Percentiles rank a stretch among this genome's conserved stretches.
Conservation (phyloP, 2,329 filamentous ascomycete species). For the Cyphellophora attinorum region DNA sequence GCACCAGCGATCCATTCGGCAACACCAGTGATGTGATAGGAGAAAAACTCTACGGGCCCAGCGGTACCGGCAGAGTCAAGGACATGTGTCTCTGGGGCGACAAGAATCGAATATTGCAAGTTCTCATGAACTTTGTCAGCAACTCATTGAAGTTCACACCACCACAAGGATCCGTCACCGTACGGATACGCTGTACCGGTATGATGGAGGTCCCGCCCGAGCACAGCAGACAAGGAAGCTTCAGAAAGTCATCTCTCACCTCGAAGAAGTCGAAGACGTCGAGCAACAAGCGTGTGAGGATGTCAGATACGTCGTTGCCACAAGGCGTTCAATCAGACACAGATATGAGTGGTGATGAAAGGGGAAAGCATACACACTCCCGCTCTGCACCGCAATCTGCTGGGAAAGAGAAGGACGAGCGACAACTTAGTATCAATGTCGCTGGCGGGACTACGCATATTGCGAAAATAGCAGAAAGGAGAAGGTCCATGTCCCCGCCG, state of each 20-base stretch:
- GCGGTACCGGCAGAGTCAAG: conserved; percentile 59
- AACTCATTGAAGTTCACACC: conserved; percentile 91
- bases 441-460: conserved; percentile 45
- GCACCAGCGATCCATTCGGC: conserved; percentile 31
- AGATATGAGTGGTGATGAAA: conserved; percentile 5
- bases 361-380: conserved; percentile 5
- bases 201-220: conserved; percentile 7
- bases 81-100: conserved; percentile 92
- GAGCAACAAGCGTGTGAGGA: conserved; percentile 16
- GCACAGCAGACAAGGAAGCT: conserved; percentile 13
- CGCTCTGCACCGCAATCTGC: too few species aligned
- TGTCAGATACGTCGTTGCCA: conserved; percentile 16
- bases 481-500: conserved; percentile 50
- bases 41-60: conserved; percentile 51
- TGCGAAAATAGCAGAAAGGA: conserved; percentile 39
- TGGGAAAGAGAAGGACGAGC: conserved; percentile 22
- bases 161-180: conserved; percentile 60
- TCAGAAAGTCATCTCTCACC: conserved; percentile 27
- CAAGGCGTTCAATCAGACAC: conserved; percentile 6
- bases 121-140: conserved; percentile 87
- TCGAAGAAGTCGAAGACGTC: conserved; percentile 17
- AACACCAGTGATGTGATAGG: conserved; percentile 17
- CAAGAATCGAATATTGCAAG: conserved; percentile 78
- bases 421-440: conserved; percentile 49
- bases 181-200: conserved; percentile 62